phyloP scores from a whole-genome alignment of 2,329 filamentous ascomycete species.

The Fusarium sambucinum region DNA sequence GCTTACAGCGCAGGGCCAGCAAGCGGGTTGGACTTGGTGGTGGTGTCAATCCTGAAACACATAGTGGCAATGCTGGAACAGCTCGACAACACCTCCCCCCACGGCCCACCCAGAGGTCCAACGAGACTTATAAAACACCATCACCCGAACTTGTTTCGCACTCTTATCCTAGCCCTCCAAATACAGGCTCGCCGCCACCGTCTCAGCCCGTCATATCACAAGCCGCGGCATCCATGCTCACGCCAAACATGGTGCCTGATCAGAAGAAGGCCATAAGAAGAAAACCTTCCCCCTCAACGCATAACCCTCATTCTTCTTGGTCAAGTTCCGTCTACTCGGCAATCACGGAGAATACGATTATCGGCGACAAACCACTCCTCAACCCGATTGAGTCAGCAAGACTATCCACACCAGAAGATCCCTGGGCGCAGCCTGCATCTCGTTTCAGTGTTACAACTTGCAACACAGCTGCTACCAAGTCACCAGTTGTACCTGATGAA shows the following conservation, averaged over 20 bases:
- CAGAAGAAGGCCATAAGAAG: slow-evolving; percentile 58
- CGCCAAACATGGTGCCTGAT: slow-evolving; percentile 43
- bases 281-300: slow-evolving; percentile 57
- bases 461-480: slow-evolving; percentile 59
- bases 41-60: slow-evolving; percentile 54
- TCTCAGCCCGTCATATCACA: slow-evolving; percentile 29
- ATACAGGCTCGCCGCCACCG: slow-evolving; percentile 45
- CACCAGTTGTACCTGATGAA: slow-evolving; percentile 45
- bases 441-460: slow-evolving; percentile 75
- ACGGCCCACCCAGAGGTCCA: slow-evolving; percentile 50
- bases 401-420: slow-evolving; percentile 45
- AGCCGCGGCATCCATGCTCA: slow-evolving; percentile 38
- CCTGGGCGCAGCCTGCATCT: slow-evolving; percentile 67
- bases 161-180: slow-evolving; percentile 53
- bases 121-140: slow-evolving; percentile 45
- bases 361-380: slow-evolving; percentile 27
- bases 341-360: slow-evolving; percentile 43
- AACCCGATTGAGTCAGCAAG: slow-evolving; percentile 27
- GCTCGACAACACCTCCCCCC: slow-evolving; percentile 55
- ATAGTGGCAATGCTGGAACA: slow-evolving; percentile 47
- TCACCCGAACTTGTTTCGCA: slow-evolving; percentile 44
- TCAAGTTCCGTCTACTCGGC: slow-evolving; percentile 55
- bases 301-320: slow-evolving; percentile 49
- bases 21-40: slow-evolving; percentile 53
- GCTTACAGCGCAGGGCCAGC: slow-evolving; percentile 64